phyloP scores from a whole-genome alignment of 2,329 filamentous ascomycete genomes.

The Lecanosticta acicola region DNA sequence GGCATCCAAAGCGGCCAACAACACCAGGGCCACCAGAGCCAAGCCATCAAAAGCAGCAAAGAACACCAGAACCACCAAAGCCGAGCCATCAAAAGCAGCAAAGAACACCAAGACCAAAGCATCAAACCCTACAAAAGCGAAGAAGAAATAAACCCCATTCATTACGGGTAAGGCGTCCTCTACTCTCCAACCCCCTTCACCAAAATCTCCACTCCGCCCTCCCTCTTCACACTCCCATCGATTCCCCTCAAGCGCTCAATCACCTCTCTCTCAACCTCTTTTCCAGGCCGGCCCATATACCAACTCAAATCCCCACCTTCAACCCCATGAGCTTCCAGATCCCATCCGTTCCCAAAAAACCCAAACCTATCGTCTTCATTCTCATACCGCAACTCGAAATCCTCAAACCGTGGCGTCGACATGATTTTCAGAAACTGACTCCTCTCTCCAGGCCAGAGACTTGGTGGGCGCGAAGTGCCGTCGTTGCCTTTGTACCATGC shows the following conservation, averaged over 20 bases:
- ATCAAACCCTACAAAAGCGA: too few species aligned
- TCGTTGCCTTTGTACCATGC: conserved; percentile 22
- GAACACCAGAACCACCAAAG: too few species aligned
- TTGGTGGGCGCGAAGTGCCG: conserved; percentile 11
- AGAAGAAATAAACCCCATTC: too few species aligned
- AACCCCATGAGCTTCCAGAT: conserved; percentile 11
- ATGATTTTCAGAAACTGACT: conserved; percentile 17
- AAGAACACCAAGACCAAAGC: too few species aligned
- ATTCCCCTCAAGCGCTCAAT: conserved; percentile 14
- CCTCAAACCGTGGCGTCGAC: conserved; percentile 17
- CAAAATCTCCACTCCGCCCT: conserved; percentile 4
- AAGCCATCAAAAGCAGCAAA: too few species aligned
- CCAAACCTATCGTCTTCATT: conserved; percentile 16
- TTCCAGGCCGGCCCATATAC: conserved; percentile 15
- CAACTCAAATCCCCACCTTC: conserved; percentile 13
- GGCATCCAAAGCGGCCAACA: too few species aligned
- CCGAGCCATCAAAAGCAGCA: too few species aligned
- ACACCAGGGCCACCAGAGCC: too few species aligned
- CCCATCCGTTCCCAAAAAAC: conserved; percentile 19
- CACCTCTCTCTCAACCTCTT: conserved; percentile 6
- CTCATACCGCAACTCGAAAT: conserved; percentile 18
- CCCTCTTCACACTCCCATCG: conserved; percentile 9
- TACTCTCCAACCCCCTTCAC: too few species aligned
- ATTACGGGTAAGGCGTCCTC: too few species aligned
- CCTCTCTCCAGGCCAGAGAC: conserved; percentile 19